Conservation (phyloP, 192 early-diverging fungal species). For the Funneliformis mosseae region DNA sequence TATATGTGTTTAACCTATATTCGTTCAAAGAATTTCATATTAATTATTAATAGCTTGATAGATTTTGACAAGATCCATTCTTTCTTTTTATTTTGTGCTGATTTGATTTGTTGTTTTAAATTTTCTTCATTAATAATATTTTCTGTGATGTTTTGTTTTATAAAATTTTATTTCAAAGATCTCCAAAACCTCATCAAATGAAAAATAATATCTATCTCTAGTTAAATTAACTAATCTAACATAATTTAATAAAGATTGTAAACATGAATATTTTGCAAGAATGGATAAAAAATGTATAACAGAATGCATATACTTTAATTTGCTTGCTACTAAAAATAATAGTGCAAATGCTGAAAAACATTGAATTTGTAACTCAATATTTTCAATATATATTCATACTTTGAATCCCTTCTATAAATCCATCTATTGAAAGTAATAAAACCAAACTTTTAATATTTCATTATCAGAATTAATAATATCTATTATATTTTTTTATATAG, state of each 20-base stretch:
- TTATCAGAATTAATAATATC: not conserved
- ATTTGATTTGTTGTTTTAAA: not conserved
- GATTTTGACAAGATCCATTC: not conserved
- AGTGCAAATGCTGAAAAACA: not conserved
- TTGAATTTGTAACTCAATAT: slow-evolving; percentile 8
- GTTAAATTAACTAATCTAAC: not conserved
- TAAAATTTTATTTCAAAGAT: slow-evolving; percentile 1
- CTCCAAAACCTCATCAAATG: not conserved
- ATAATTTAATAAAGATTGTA: not conserved
- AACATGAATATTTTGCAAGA: not conserved
- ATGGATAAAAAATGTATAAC: not conserved
- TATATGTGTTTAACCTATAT: no score
- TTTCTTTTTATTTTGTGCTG: not conserved
- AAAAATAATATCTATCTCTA: not conserved
- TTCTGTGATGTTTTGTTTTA: slow-evolving; percentile 8
- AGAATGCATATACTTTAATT: not conserved
- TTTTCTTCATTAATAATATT: slow-evolving; percentile 5
- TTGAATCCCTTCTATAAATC: not conserved
- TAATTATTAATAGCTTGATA: not conserved
- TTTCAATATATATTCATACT: not conserved
- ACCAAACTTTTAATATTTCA: not conserved
- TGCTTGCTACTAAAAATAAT: not conserved
- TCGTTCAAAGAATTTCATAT: not conserved
- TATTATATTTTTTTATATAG: not conserved
- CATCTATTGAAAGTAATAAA: not conserved